Conservation (phyloP, 1,284 basidiomycete species). For the Marasmius tenuissimus region DNA sequence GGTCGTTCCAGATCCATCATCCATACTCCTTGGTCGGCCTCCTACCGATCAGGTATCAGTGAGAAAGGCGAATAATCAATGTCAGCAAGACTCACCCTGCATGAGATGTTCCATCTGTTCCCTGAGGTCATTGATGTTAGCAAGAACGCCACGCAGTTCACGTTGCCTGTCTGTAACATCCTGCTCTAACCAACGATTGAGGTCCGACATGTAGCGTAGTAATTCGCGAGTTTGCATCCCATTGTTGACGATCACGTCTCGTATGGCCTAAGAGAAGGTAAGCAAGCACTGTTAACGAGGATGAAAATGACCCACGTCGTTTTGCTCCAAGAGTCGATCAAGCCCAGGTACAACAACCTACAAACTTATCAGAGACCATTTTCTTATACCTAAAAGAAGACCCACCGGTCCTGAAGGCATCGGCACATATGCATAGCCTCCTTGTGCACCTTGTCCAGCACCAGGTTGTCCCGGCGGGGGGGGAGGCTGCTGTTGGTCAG, state of each 20-base stretch:
- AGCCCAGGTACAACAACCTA: slow-evolving; percentile 11
- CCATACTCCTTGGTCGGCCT: not conserved
- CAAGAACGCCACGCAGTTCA: slow-evolving; percentile 64
- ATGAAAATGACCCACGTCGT: slow-evolving; percentile 14
- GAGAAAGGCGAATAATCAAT: not conserved
- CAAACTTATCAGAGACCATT: not conserved
- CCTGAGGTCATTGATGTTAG: slow-evolving; percentile 60
- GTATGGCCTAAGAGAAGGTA: slow-evolving; percentile 59
- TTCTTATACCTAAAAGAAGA: not conserved
- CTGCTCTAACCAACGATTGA: slow-evolving; percentile 73
- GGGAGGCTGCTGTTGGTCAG: not conserved
- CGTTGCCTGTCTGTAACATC: slow-evolving; percentile 74
- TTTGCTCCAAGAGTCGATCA: slow-evolving; percentile 6
- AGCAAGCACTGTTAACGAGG: not conserved
- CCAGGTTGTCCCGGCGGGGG: not conserved
- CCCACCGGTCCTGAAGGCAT: slow-evolving; percentile 10
- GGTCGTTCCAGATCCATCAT: not conserved
- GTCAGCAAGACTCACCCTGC: slow-evolving; percentile 5
- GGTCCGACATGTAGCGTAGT: slow-evolving; percentile 68
- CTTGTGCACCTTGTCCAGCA: slow-evolving; percentile 10
- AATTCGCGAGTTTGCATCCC: slow-evolving; percentile 76
- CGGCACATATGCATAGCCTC: slow-evolving; percentile 27
- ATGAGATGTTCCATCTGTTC: slow-evolving; percentile 35
- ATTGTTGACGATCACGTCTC: slow-evolving; percentile 50
- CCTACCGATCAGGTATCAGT: not conserved